Conservation (phyloP, 106 monocot genomes). For the Dioscorea zingiberensis region DNA sequence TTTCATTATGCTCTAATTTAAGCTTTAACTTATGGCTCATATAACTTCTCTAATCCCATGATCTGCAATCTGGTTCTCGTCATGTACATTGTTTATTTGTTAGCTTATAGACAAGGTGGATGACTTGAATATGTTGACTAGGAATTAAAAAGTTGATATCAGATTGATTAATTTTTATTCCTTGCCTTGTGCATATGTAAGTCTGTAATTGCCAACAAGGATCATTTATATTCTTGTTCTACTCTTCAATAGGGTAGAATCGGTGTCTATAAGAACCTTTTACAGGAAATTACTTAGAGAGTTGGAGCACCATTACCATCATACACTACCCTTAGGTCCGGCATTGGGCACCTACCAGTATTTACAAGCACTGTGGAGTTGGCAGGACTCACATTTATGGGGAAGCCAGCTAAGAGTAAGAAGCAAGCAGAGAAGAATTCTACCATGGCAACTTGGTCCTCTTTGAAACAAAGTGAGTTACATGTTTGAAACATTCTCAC, state of each 20-base stretch:
- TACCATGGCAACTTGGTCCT: constrained; percentile 88
- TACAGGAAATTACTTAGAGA: constrained; percentile 96
- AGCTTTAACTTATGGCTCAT: too few species aligned
- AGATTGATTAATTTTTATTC: not conserved
- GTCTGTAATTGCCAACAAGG: too few species aligned
- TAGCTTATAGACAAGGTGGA: too few species aligned
- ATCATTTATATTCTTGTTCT: too few species aligned
- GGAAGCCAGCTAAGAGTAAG: constrained; percentile 40
- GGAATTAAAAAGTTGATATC: too few species aligned
- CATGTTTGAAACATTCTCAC: not conserved
- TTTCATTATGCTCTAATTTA: too few species aligned
- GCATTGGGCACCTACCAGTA: constrained; percentile 75
- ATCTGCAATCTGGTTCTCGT: too few species aligned
- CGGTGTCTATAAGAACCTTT: constrained; percentile 94
- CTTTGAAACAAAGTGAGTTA: constrained; percentile 78
- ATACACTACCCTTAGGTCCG: constrained; percentile 71
- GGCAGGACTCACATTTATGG: constrained; percentile 80
- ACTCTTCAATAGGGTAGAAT: constrained; percentile 69
- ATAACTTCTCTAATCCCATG: too few species aligned
- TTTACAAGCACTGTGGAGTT: constrained; percentile 95
- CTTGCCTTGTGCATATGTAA: too few species aligned
- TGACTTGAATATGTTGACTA: too few species aligned
- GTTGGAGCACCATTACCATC: constrained; percentile 93
- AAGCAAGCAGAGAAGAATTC: constrained; percentile 95
- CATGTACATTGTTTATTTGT: too few species aligned